Base-by-base conservation (phyloP, 164 flowering plant genomes). In the Vitis riparia region DNA sequence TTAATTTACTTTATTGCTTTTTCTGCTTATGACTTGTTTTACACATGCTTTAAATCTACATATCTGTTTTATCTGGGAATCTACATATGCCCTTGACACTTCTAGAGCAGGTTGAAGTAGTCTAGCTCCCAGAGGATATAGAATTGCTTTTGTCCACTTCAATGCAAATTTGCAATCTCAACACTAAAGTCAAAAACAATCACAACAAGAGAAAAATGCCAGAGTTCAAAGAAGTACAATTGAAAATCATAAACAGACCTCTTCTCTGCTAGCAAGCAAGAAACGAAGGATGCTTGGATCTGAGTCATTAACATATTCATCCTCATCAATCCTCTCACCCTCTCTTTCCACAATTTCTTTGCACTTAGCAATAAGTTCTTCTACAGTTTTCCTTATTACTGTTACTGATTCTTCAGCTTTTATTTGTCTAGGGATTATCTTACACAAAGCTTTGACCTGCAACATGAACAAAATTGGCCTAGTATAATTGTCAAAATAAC, bases 201-300 rank as follows among this genome's bases (percentile, higher is more conserved):
- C 11, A 51, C 10, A 23, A 5, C 14, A 60, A 6, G n/a, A 60
- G 16, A 51, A 27, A 73, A 50, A 48, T 7, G 13, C 14, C 16
- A 48, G 11, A 19, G 8, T 17, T 55, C n/a, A 67, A 48, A 23
- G 62, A 15, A 37, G 7, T 16, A 17, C 37, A 67, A 32, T 2
- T 2, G n/a, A n/a, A 48, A 37, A 30, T 14, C 30, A 56, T 59
- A 27, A 52, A 19, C 76, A 73, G 17, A 94, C 97, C 94, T 92
- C 97, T 80, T 95, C 98, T 76, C 97, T 78, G 75, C 96, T 91
- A 56, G 99, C 97, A 61, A 95, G 97, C 85, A 95, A 78, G 78
- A 94, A 92, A 1, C 94, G 91, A 44, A 92, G 98, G 55, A 92
- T 95, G 72, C 99, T 95, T 58, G 98, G 98, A 80, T 94, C 99